phyloP scores from a whole-genome alignment of 768 basidiomycete species.

The Naematelia encephala region DNA sequence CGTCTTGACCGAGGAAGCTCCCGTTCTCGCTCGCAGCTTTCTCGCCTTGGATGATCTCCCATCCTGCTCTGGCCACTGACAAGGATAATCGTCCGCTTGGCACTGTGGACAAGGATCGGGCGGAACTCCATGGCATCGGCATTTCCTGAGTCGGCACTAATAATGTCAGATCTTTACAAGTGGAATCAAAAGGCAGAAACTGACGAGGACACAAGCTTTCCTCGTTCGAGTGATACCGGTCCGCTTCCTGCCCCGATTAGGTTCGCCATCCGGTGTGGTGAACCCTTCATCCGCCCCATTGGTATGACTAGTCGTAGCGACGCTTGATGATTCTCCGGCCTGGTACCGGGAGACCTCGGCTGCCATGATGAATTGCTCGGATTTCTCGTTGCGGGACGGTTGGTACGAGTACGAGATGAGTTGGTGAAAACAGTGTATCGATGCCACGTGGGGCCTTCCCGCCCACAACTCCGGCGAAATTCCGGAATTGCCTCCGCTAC shows the following conservation, averaged over 20 bases:
- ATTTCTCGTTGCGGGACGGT: too few relatives aligned
- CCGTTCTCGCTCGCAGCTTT: neutral
- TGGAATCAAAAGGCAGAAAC: neutral
- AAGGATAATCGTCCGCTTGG: neutral
- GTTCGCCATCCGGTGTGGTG: neutral
- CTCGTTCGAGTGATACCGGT: neutral
- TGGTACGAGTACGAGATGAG: too few relatives aligned
- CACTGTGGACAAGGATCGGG: slow-evolving; percentile 4
- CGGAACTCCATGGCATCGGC: neutral
- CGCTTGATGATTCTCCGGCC: neutral
- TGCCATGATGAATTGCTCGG: neutral
- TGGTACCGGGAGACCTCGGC: neutral
- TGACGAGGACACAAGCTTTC: neutral
- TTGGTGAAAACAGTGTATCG: too few relatives aligned
- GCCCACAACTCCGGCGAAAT: too few relatives aligned
- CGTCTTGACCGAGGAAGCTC: neutral
- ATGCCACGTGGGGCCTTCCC: too few relatives aligned
- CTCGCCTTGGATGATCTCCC: slow-evolving; percentile 1
- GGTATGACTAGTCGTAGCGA: neutral
- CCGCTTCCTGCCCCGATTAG: neutral
- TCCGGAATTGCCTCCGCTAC: too few relatives aligned
- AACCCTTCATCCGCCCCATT: neutral
- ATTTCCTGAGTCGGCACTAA: slow-evolving; percentile 3
- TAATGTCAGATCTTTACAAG: neutral
- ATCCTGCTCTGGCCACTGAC: slow-evolving; percentile 3